phyloP scores from a whole-genome alignment of 2,329 filamentous ascomycete species.

The Trichoderma koningiopsis region DNA sequence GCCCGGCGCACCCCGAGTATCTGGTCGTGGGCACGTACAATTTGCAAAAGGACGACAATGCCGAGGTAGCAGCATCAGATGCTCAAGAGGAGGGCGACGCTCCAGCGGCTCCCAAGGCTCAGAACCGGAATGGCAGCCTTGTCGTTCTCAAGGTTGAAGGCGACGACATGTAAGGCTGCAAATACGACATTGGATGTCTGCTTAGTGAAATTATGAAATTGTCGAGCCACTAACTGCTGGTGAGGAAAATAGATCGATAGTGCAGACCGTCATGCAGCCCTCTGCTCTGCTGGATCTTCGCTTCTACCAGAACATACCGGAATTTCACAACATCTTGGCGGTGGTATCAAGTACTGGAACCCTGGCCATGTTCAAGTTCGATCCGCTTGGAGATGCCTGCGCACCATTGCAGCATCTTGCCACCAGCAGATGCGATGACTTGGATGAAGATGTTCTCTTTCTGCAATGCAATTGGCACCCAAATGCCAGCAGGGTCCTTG shows the following conservation, averaged over 20 bases:
- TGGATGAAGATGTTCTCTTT: conserved; percentile 64
- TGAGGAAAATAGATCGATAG: conserved; percentile 28
- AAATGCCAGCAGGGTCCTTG: conserved; percentile 55
- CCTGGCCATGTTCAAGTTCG: conserved; percentile 64
- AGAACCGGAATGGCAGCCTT: conserved; percentile 73
- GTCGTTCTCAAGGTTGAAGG: conserved; percentile 63
- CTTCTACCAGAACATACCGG: conserved; percentile 60
- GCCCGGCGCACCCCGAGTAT: conserved; percentile 60
- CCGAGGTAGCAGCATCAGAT: conserved; percentile 21
- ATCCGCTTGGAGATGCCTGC: conserved; percentile 40
- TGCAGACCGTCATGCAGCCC: conserved; percentile 63
- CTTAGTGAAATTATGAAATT: not conserved
- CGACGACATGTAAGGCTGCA: conserved; percentile 55
- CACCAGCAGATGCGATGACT: conserved; percentile 50
- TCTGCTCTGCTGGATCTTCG: conserved; percentile 84
- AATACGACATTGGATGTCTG: not conserved
- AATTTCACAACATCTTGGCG: conserved; percentile 59
- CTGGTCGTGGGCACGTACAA: conserved; percentile 86
- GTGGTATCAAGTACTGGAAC: conserved; percentile 77
- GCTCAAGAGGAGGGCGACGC: not conserved
- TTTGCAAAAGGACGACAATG: conserved; percentile 55
- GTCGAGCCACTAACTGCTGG: not conserved
- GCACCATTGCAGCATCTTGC: conserved; percentile 44
- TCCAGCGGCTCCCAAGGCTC: conserved; percentile 42
- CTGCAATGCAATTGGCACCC: conserved; percentile 77